These are phyloP conservation scores for Calonectria naviculata DNA, from an alignment of 2,329 filamentous ascomycete species.

Conservation along the genomic window DNA sequence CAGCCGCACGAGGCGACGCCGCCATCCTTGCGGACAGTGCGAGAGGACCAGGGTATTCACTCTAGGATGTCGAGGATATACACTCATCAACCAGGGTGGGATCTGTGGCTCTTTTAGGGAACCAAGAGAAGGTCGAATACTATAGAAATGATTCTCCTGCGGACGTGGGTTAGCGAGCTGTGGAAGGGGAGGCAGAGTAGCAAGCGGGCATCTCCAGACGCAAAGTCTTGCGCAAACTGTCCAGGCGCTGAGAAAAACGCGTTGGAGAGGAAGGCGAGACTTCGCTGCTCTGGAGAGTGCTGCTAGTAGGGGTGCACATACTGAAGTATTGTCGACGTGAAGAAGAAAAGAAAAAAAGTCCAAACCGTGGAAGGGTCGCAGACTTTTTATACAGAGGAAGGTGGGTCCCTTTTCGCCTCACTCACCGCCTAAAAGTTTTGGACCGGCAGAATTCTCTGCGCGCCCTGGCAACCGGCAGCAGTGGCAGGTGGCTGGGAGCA, in stretches of 20 bases:
- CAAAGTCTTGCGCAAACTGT: too few species aligned
- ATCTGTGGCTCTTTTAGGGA: conserved; percentile 20
- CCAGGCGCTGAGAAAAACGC: too few species aligned
- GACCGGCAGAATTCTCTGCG: conserved; percentile 4
- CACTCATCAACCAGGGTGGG: conserved; percentile 22
- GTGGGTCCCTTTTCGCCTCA: neutral
- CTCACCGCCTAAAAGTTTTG: conserved; percentile 18
- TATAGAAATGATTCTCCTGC: conserved; percentile 22
- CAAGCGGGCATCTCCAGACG: too few species aligned
- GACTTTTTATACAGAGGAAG: conserved; percentile 1
- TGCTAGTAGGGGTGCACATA: conserved; percentile 6
- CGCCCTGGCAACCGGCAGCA: neutral
- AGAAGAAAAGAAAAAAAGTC: conserved; percentile 15
- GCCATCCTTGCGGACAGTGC: conserved; percentile 16
- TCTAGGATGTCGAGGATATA: conserved; percentile 17
- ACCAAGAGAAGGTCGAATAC: conserved; percentile 22
- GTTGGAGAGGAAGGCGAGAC: neutral
- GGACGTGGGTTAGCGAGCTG: neutral
- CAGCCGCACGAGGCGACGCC: neutral
- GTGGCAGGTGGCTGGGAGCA: neutral
- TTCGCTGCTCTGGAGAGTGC: neutral
- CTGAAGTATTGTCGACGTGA: conserved; percentile 21
- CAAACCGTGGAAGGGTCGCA: neutral
- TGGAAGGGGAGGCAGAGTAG: too few species aligned
- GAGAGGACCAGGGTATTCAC: conserved; percentile 20